A percentile compares a stretch with the other conserved stretches of the same genome.
phyloP scores from a whole-genome alignment of 495 filamentous ascomycete species.

The Aspergillus hancockii region DNA sequence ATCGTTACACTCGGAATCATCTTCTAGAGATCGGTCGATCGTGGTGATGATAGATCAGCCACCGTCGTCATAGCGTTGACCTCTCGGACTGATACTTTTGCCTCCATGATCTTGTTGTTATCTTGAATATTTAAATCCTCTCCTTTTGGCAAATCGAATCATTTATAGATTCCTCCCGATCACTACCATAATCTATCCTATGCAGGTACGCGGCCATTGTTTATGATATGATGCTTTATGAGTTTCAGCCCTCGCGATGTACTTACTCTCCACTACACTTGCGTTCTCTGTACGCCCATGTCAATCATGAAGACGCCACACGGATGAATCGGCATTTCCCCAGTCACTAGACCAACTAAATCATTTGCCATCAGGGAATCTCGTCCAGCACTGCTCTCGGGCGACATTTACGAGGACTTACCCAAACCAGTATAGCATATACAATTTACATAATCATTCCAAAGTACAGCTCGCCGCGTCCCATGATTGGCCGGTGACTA shows the following conservation, averaged over 20 bases:
- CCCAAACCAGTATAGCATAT: constrained; percentile 6
- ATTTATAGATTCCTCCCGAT: neutral
- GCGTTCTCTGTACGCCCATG: too few species aligned
- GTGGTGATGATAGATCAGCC: neutral
- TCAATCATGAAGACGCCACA: too few species aligned
- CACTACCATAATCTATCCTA: neutral
- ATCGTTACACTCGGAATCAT: neutral
- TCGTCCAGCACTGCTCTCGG: too few species aligned
- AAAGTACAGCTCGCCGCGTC: neutral
- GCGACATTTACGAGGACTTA: neutral
- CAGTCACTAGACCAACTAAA: too few species aligned
- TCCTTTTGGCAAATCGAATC: too few species aligned
- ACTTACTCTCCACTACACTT: too few species aligned
- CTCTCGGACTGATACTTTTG: too few species aligned
- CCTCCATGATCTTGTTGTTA: neutral
- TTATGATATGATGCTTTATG: neutral
- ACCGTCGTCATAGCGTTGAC: neutral
- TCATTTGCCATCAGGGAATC: too few species aligned
- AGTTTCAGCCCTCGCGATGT: neutral
- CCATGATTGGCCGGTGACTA: neutral
- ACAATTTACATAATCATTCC: constrained; percentile 3
- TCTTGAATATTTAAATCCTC: too few species aligned
- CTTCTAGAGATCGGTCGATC: neutral
- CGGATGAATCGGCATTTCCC: too few species aligned
- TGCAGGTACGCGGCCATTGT: neutral